Evolutionary conservation across 805 yeast species (phyloP).

Genomic region (Spathaspora passalidarum): DNA sequence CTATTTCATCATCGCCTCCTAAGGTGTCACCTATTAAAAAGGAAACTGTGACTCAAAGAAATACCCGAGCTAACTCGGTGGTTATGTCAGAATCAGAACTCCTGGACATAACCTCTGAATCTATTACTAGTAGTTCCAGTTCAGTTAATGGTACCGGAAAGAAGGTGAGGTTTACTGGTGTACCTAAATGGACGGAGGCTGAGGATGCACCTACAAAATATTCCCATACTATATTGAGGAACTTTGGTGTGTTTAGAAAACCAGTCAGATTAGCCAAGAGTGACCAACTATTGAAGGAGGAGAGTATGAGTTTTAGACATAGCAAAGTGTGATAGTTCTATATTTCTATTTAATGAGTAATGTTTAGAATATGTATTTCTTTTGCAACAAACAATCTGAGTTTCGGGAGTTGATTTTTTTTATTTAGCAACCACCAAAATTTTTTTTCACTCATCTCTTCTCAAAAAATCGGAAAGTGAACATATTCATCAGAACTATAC

Average conservation of each 20-base stretch:
- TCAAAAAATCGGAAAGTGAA: neutral
- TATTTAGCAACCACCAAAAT: neutral
- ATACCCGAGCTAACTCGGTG: conserved; percentile 4
- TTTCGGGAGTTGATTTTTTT: neutral
- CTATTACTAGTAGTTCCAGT: neutral
- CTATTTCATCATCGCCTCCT: conserved; percentile 1
- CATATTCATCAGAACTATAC: too few species aligned
- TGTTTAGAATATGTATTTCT: too few species aligned
- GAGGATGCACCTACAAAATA: conserved; percentile 54
- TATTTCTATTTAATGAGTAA: neutral
- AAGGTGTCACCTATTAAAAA: conserved; percentile 3
- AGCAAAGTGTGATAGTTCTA: neutral
- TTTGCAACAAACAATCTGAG: too few species aligned
- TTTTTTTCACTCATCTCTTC: neutral
- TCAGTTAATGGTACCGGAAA: conserved; percentile 19
- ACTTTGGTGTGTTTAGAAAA: conserved; percentile 35
- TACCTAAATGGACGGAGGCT: conserved; percentile 47
- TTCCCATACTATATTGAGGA: conserved; percentile 31
- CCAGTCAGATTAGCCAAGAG: conserved; percentile 20
- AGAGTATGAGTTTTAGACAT: conserved; percentile 30
- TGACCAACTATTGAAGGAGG: conserved; percentile 38
- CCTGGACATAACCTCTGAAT: conserved; percentile 2
- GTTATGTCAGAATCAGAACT: conserved; percentile 6
- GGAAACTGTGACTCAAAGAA: neutral
- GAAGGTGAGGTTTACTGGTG: conserved; percentile 52